Percentiles rank a stretch among this genome's conserved stretches.
phyloP scores from a whole-genome alignment of 1,284 basidiomycete genomes.

The Moesziomyces sp. region DNA sequence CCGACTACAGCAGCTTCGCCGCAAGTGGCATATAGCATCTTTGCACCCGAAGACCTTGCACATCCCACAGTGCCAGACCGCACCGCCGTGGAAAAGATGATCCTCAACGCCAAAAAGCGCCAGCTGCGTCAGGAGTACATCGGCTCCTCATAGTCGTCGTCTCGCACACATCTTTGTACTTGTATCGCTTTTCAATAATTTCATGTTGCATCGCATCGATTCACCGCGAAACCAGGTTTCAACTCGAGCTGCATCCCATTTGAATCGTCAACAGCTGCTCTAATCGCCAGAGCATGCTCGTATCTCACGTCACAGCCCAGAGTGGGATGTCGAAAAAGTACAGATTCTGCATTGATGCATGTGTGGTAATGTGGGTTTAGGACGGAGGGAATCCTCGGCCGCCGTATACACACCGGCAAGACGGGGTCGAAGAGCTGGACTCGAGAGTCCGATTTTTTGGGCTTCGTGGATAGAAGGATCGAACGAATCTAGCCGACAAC shows the following conservation, averaged over 20 bases:
- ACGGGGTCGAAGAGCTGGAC: too few relatives aligned
- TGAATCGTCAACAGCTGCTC: too few relatives aligned
- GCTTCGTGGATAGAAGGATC: neutral
- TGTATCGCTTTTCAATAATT: constrained; percentile 1
- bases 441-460: neutral
- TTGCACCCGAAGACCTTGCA: constrained; percentile 22
- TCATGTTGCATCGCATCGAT: neutral
- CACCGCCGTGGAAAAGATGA: constrained; percentile 28
- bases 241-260: too few relatives aligned
- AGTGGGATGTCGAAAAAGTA: constrained; percentile 22
- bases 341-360: constrained; percentile 51
- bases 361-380: constrained; percentile 14
- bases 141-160: neutral
- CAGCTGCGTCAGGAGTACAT: constrained; percentile 36
- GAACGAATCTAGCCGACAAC: neutral
- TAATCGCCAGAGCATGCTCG: too few relatives aligned
- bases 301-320: too few relatives aligned
- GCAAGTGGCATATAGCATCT: constrained; percentile 29
- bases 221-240: too few relatives aligned
- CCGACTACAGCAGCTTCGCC: neutral
- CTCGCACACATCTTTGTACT: constrained; percentile 4
- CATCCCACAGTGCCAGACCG: constrained; percentile 22
- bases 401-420: neutral
- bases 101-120: constrained; percentile 30
- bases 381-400: neutral